A percentile compares a stretch with the other conserved stretches of the same genome.
These are phyloP conservation scores for Trichoderma hamatum DNA, from an alignment of 2,329 filamentous ascomycete species.

Conservation along the genomic window DNA sequence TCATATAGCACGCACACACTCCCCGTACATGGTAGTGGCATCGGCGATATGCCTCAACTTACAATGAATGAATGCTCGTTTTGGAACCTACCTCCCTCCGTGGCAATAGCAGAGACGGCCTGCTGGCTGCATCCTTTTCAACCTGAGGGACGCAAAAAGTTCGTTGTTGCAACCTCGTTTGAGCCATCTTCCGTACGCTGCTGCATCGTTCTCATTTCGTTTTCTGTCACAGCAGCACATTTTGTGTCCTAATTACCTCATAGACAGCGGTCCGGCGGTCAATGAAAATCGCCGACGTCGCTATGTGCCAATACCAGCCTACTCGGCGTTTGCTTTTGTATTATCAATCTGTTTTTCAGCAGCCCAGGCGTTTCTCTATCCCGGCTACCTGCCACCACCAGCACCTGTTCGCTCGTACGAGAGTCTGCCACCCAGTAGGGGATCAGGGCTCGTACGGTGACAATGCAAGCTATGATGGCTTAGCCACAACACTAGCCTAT, in stretches of 20 bases:
- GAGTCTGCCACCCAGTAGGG: constrained; percentile 17
- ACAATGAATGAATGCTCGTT: neutral
- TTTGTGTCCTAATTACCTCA: constrained; percentile 28
- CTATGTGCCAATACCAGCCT: neutral
- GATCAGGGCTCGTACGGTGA: constrained; percentile 8
- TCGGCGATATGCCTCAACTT: constrained; percentile 2
- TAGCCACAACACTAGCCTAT: neutral
- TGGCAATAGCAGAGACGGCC: neutral
- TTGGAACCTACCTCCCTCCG: neutral
- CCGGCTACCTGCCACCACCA: constrained; percentile 8
- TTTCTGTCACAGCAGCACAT: neutral
- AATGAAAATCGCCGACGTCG: constrained; percentile 22
- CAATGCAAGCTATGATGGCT: constrained; percentile 14
- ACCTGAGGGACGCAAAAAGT: neutral
- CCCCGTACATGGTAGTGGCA: constrained; percentile 2
- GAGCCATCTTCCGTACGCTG: neutral
- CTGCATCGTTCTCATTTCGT: constrained; percentile 12
- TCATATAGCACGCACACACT: constrained; percentile 12
- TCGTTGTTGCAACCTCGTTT: constrained; percentile 14
- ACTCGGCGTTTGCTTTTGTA: neutral
- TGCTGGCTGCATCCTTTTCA: constrained; percentile 19
- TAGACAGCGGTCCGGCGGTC: constrained; percentile 19
- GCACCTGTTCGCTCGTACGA: constrained; percentile 18
- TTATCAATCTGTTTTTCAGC: neutral
- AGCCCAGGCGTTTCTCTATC: neutral